Conservation (phyloP, 306 rosid species). For the Vachellia pachyceras region DNA sequence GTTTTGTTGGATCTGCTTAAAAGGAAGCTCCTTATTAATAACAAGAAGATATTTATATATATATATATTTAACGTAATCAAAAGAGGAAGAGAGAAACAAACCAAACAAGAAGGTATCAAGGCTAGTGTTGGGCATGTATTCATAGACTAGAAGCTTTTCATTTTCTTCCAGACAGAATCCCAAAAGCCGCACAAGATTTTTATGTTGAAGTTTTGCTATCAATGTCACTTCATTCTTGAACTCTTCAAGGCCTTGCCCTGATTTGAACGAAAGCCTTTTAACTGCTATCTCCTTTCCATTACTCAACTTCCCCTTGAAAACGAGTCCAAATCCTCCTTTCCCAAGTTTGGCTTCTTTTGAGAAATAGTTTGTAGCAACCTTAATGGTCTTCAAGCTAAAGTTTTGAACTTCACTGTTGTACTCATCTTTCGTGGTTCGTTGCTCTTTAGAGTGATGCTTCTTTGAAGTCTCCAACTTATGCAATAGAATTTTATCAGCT, state of each 20-base stretch:
- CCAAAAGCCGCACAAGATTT: slow-evolving; percentile 49
- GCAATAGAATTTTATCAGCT: slow-evolving; percentile 28
- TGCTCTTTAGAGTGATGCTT: slow-evolving; percentile 1
- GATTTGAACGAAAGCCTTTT: slow-evolving; percentile 41
- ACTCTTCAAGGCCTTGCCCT: slow-evolving; percentile 37
- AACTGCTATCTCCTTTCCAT: slow-evolving; percentile 46
- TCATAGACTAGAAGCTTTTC: slow-evolving; percentile 53
- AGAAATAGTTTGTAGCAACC: slow-evolving; percentile 49
- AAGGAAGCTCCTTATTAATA: background rate
- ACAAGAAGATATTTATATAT: too few relatives aligned
- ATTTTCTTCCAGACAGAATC: slow-evolving; percentile 43
- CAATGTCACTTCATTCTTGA: slow-evolving; percentile 35
- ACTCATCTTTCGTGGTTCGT: slow-evolving; percentile 30
- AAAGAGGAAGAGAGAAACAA: background rate
- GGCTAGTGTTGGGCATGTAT: slow-evolving; percentile 44
- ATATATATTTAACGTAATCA: background rate
- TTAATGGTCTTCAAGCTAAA: slow-evolving; percentile 39
- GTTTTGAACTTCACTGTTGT: slow-evolving; percentile 38
- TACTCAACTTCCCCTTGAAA: slow-evolving; percentile 47
- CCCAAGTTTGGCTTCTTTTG: slow-evolving; percentile 48
- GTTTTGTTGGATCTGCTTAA: slow-evolving; percentile 27
- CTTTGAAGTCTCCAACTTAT: background rate
- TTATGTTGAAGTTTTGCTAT: slow-evolving; percentile 48
- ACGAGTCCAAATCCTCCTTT: slow-evolving; percentile 59
- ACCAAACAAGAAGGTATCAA: slow-evolving; percentile 43